These are phyloP conservation scores for Rickenella mellea DNA, from an alignment of 768 basidiomycete species.

Conservation along the genomic window DNA sequence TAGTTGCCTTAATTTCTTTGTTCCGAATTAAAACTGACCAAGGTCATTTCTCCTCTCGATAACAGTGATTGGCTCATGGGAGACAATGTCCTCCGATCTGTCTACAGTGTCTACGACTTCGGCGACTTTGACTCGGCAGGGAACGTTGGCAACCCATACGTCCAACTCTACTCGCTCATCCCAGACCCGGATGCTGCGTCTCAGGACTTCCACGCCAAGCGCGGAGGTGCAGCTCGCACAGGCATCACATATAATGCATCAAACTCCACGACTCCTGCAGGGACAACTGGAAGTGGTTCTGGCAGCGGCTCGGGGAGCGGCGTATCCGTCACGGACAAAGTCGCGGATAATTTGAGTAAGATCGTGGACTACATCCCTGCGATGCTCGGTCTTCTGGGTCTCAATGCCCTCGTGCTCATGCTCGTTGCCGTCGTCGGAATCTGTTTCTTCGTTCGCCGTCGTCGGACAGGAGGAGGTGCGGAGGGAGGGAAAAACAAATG, in stretches of 20 bases:
- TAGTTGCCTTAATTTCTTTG: constrained; percentile 15
- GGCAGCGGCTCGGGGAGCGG: constrained; percentile 29
- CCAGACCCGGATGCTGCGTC: constrained; percentile 59
- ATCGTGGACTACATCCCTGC: constrained; percentile 61
- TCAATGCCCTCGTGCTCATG: constrained; percentile 67
- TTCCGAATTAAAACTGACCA: not conserved
- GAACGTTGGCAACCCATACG: constrained; percentile 65
- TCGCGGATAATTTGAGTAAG: constrained; percentile 49
- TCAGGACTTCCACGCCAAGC: constrained; percentile 52
- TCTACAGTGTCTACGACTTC: constrained; percentile 80
- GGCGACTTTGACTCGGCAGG: constrained; percentile 64
- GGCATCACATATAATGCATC: constrained; percentile 61
- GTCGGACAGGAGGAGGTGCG: constrained; percentile 19
- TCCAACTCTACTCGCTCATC: constrained; percentile 63
- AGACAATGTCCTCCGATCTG: constrained; percentile 73
- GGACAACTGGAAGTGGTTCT: constrained; percentile 28
- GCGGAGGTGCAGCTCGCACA: constrained; percentile 53
- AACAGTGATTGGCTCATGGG: constrained; percentile 80
- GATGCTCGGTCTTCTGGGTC: constrained; percentile 64
- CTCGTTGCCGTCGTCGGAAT: constrained; percentile 45
- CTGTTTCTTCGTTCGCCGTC: constrained; percentile 41
- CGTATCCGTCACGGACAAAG: constrained; percentile 50
- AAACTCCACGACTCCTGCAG: constrained; percentile 26
- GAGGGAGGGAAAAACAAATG: not conserved
- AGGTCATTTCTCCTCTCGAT: not conserved